A percentile compares a stretch with the other conserved stretches of the same genome.
Evolutionary conservation across 2,329 filamentous ascomycete species (phyloP).

Genomic region (Esteya vermicola): DNA sequence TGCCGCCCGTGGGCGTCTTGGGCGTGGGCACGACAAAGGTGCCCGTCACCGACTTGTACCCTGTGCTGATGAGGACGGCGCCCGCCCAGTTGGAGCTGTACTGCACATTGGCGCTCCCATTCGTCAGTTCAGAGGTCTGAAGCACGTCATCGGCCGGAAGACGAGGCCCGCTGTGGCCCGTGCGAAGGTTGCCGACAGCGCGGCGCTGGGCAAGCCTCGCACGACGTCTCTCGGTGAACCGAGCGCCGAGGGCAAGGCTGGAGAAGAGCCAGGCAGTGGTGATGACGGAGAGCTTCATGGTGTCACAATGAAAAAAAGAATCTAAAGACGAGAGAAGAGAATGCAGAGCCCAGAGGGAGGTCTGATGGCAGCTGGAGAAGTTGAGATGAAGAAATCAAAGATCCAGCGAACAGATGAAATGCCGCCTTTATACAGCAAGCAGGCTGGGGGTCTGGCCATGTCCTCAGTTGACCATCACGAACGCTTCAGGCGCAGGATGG

Average conservation of each 20-base stretch:
- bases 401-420: too few relatives aligned
- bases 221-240: background rate
- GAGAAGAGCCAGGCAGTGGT: background rate
- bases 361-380: too few relatives aligned
- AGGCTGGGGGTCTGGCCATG: too few relatives aligned
- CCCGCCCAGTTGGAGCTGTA: slow-evolving; percentile 28
- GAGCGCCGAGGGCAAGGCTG: background rate
- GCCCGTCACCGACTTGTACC: slow-evolving; percentile 5
- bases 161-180: background rate
- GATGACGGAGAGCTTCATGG: background rate
- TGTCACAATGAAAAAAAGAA: background rate
- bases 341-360: too few relatives aligned
- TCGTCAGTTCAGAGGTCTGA: background rate
- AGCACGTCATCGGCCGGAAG: background rate
- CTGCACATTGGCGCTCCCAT: slow-evolving; percentile 3
- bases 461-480: too few relatives aligned
- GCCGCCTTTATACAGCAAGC: too few relatives aligned
- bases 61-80: slow-evolving; percentile 4
- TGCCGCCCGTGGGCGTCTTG: slow-evolving; percentile 8
- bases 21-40: slow-evolving; percentile 12
- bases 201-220: background rate
- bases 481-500: too few relatives aligned
- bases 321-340: too few relatives aligned
- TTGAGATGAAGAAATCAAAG: too few relatives aligned
- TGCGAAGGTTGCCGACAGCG: background rate